These are phyloP conservation scores for Candida ovalis DNA, from an alignment of 805 yeast species.

Conservation along the genomic window DNA sequence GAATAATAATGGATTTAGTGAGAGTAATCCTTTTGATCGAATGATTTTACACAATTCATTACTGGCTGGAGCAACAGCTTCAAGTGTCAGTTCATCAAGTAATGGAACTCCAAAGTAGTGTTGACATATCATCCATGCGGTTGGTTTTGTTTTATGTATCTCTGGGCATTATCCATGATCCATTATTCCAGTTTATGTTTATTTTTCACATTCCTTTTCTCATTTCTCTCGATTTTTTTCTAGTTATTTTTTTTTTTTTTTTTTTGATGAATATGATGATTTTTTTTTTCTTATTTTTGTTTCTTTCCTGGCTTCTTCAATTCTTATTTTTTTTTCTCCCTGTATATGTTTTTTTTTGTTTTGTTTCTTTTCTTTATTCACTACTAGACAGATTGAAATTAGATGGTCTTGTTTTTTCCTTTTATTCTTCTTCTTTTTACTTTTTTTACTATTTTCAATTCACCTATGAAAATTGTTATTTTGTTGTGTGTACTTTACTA, in stretches of 20 bases:
- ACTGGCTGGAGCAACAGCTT: neutral
- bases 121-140: neutral
- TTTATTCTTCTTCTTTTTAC: no score
- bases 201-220: no score
- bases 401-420: neutral
- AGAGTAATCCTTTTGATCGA: slow-evolving; percentile 25
- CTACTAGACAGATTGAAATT: neutral
- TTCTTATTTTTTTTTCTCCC: neutral
- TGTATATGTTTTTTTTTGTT: neutral
- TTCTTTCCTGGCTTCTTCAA: neutral
- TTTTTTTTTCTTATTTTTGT: neutral
- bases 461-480: no score
- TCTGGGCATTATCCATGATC: no score
- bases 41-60: slow-evolving; percentile 8
- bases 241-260: neutral
- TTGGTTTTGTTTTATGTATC: no score
- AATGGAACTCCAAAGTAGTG: neutral
- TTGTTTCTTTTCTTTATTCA: neutral
- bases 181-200: no score
- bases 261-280: no score
- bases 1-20: slow-evolving; percentile 2
- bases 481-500: neutral
- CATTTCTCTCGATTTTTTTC: no score
- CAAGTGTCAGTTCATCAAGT: neutral
- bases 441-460: no score